A percentile compares a stretch with the other conserved stretches of the same genome.
phyloP scores from a whole-genome alignment of 208 protist species.

The Entamoeba invadens region DNA sequence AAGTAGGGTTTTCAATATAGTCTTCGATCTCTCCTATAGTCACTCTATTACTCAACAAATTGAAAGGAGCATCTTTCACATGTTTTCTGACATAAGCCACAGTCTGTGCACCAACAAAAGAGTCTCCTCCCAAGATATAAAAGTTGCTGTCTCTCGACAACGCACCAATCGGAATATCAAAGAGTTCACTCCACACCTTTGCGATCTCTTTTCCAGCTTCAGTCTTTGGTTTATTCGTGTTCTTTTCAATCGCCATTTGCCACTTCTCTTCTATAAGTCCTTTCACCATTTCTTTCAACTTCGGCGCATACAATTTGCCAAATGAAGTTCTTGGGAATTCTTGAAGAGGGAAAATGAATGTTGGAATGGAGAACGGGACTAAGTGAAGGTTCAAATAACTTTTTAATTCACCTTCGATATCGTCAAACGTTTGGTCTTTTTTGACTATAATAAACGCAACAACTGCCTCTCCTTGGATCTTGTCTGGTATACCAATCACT shows the following conservation, averaged over 20 bases:
- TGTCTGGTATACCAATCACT: neutral
- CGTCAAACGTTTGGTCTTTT: neutral
- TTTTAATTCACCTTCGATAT: neutral
- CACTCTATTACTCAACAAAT: neutral
- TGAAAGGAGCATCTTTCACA: neutral
- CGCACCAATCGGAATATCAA: neutral
- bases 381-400: neutral
- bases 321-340: neutral
- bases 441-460: neutral
- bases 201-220: neutral
- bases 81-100: neutral
- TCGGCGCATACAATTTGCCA: neutral
- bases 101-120: neutral
- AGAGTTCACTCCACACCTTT: neutral
- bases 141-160: neutral
- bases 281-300: neutral
- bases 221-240: neutral
- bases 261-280: neutral
- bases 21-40: neutral
- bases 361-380: neutral
- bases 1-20: neutral
- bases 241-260: neutral
- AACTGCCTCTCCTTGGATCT: neutral
- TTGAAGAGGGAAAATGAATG: neutral
- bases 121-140: neutral